Evolutionary conservation across 257 asterid species (phyloP).

Genomic region (Solanum virginianum): DNA sequence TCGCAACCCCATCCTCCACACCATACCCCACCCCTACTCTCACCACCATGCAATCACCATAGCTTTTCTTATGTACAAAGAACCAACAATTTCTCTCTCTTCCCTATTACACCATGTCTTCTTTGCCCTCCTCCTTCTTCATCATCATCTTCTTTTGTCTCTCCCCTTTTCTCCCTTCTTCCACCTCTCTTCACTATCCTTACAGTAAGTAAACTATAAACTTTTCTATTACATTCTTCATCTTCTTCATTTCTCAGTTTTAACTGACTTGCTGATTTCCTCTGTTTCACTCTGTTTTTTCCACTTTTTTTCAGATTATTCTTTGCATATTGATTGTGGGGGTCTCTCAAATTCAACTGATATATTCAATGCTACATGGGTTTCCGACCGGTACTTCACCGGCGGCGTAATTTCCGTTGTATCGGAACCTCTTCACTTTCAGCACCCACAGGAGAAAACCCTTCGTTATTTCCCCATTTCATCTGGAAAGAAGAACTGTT

Average conservation of each 20-base stretch:
- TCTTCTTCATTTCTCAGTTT: not conserved
- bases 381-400: constrained; percentile 77
- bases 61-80: constrained; percentile 5
- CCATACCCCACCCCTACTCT: not conserved
- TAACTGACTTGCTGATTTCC: not conserved
- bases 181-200: constrained; percentile 14
- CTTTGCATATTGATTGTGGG: constrained; percentile 77
- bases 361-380: constrained; percentile 55
- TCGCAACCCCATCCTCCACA: not conserved
- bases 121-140: not conserved
- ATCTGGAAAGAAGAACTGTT: constrained; percentile 84
- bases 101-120: constrained; percentile 12
- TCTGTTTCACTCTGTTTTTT: not conserved
- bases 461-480: constrained; percentile 82
- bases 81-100: not conserved
- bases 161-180: constrained; percentile 1
- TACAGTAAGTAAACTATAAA: constrained; percentile 22
- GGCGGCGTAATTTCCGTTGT: constrained; percentile 63
- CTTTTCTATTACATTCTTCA: not conserved
- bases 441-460: constrained; percentile 70
- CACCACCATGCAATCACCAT: not conserved
- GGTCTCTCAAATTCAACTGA: constrained; percentile 58
- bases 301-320: constrained; percentile 28
- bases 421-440: constrained; percentile 80
- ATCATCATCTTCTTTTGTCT: constrained; percentile 7